These are phyloP conservation scores for Backusella tuberculispora DNA, from an alignment of 192 early-diverging fungal species.

Conservation along the genomic window DNA sequence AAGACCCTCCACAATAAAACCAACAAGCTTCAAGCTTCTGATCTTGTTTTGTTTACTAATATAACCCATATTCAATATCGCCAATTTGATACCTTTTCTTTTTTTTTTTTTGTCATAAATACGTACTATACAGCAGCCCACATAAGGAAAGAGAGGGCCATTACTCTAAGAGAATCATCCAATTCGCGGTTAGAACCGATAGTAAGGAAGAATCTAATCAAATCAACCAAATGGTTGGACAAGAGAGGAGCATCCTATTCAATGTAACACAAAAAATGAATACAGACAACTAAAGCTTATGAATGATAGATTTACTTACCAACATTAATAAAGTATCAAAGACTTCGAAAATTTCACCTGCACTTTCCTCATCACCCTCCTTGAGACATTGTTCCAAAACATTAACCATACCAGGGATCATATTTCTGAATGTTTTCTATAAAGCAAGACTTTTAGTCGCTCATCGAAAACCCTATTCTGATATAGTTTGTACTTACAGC, in stretches of 20 bases:
- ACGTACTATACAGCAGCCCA: constrained; percentile 77
- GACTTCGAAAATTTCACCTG: constrained; percentile 83
- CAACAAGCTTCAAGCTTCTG: constrained; percentile 81
- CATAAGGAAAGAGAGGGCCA: constrained; percentile 84
- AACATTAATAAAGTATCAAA: constrained; percentile 82
- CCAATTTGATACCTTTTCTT: background rate
- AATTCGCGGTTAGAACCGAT: constrained; percentile 72
- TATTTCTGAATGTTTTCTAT: constrained; percentile 65
- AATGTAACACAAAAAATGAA: background rate
- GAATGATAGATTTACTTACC: constrained; percentile 33
- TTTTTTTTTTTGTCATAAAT: background rate
- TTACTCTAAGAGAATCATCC: constrained; percentile 72
- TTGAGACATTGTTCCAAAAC: constrained; percentile 81
- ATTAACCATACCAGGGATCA: constrained; percentile 85
- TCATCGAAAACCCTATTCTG: constrained; percentile 36
- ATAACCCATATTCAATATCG: background rate
- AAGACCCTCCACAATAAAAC: constrained; percentile 74
- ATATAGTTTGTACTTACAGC: constrained; percentile 69
- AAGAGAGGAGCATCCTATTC: constrained; percentile 76
- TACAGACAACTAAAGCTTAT: background rate
- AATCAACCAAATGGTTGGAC: constrained; percentile 74
- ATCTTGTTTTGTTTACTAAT: constrained; percentile 77
- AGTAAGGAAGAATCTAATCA: constrained; percentile 81
- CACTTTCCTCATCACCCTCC: constrained; percentile 74
- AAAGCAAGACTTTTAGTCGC: background rate